phyloP scores from a whole-genome alignment of 257 asterid genomes.

The Euphrasia confusa region DNA sequence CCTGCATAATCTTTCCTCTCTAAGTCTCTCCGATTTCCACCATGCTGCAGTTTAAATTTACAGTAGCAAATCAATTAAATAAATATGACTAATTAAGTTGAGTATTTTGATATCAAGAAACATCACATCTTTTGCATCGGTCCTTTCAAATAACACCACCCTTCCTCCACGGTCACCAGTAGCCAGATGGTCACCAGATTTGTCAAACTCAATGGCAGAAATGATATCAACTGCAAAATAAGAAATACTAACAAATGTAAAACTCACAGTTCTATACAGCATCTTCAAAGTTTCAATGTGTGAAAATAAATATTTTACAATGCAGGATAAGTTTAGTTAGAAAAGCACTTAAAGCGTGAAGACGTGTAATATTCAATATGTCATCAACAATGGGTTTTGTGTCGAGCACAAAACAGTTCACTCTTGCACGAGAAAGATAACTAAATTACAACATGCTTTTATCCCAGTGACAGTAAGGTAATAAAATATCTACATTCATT shows the following conservation, averaged over 20 bases:
- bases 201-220: constrained; percentile 76
- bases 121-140: constrained; percentile 63
- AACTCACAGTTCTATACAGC: constrained; percentile 15
- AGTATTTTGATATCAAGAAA: constrained; percentile 21
- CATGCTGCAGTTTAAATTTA: constrained; percentile 39
- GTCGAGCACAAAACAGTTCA: neutral
- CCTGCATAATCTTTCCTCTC: constrained; percentile 60
- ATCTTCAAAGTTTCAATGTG: constrained; percentile 16
- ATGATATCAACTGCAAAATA: constrained; percentile 71
- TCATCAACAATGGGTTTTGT: neutral
- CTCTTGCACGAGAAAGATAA: constrained; percentile 19
- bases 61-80: constrained; percentile 16
- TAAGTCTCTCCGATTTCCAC: constrained; percentile 57
- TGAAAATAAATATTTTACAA: neutral
- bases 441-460: constrained; percentile 1
- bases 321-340: neutral
- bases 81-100: constrained; percentile 13
- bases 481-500: constrained; percentile 14
- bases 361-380: neutral
- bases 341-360: constrained; percentile 1
- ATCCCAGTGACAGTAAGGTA: constrained; percentile 7
- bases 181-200: constrained; percentile 76
- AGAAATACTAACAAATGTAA: constrained; percentile 21
- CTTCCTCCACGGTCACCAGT: constrained; percentile 95
- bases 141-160: constrained; percentile 79